These are phyloP conservation scores for Brettanomyces custersianus DNA, from an alignment of 805 yeast genomes.

Conservation along the genomic window DNA sequence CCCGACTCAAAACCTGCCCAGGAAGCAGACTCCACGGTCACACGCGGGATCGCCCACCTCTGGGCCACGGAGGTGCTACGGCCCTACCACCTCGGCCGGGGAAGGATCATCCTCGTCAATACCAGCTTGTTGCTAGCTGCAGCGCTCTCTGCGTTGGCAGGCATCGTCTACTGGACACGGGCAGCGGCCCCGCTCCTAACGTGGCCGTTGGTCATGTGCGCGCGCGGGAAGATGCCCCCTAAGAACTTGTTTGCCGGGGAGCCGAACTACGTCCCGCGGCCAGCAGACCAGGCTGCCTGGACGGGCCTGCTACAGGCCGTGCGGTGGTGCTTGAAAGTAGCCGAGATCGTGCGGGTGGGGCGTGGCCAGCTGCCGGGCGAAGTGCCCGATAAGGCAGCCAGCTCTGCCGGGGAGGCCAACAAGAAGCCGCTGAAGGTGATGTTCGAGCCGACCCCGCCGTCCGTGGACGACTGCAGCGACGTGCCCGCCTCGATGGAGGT, in stretches of 20 bases:
- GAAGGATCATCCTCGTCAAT: background rate
- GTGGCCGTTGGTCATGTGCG: background rate
- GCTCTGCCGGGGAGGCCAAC: background rate
- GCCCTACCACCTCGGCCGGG: background rate
- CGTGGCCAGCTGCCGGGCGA: slow-evolving; percentile 24
- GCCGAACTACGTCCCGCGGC: too few relatives aligned
- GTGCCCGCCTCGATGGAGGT: slow-evolving; percentile 26
- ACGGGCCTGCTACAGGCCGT: slow-evolving; percentile 3
- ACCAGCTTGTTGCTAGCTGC: background rate
- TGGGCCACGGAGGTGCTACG: background rate
- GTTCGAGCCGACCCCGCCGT: background rate
- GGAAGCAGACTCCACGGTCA: too few relatives aligned
- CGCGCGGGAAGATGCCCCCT: background rate
- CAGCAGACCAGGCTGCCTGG: too few relatives aligned
- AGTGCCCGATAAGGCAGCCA: background rate
- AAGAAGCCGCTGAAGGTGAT: background rate
- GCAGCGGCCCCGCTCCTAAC: background rate
- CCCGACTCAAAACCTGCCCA: too few relatives aligned
- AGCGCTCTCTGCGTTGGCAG: background rate
- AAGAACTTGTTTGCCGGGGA: background rate
- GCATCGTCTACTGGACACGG: background rate
- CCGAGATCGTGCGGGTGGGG: slow-evolving; percentile 30
- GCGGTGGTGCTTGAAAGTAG: slow-evolving; percentile 22
- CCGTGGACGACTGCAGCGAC: slow-evolving; percentile 10
- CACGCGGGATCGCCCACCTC: too few relatives aligned